Conservation (phyloP, 2,329 filamentous ascomycete species). For the Ophiostoma pallidulum region DNA sequence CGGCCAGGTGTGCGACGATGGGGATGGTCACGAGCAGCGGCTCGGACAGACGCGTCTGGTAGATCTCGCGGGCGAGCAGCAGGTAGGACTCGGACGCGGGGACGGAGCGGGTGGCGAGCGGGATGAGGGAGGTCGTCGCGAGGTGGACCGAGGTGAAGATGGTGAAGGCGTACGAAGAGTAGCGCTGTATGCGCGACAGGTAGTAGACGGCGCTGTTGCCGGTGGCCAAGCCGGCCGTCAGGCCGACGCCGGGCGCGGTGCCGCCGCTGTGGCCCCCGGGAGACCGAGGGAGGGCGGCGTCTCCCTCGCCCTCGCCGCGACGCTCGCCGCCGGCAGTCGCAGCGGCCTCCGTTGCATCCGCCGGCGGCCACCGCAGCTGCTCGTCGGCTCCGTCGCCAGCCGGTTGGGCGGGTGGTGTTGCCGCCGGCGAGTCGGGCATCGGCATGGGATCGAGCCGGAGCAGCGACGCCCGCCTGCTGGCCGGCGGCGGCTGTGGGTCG, state of each 20-base stretch:
- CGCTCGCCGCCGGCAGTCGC: no score
- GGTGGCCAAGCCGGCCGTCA: no score
- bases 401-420: slow-evolving; percentile 19
- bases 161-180: slow-evolving; percentile 77
- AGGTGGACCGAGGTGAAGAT: slow-evolving; percentile 70
- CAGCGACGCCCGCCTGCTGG: slow-evolving; percentile 46
- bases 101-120: slow-evolving; percentile 63
- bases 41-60: slow-evolving; percentile 75
- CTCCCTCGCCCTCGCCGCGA: no score
- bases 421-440: slow-evolving; percentile 45
- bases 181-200: slow-evolving; percentile 67
- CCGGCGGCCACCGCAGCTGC: slow-evolving; percentile 31
- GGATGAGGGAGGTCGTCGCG: slow-evolving; percentile 72
- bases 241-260: slow-evolving; percentile 4
- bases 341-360: no score
- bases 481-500: slow-evolving; percentile 22
- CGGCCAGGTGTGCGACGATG: slow-evolving; percentile 63
- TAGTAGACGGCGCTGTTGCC: slow-evolving; percentile 61
- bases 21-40: slow-evolving; percentile 71
- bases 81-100: slow-evolving; percentile 73
- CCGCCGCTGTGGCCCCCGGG: slow-evolving; percentile 48
- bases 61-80: slow-evolving; percentile 82
- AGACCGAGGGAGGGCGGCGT: no score
- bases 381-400: slow-evolving; percentile 38
- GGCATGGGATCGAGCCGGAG: slow-evolving; percentile 75